Evolutionary conservation across 192 early-diverging fungal species (phyloP), one percentile per base, ranked within the genome.

Genomic region (Backusella sp.): DNA sequence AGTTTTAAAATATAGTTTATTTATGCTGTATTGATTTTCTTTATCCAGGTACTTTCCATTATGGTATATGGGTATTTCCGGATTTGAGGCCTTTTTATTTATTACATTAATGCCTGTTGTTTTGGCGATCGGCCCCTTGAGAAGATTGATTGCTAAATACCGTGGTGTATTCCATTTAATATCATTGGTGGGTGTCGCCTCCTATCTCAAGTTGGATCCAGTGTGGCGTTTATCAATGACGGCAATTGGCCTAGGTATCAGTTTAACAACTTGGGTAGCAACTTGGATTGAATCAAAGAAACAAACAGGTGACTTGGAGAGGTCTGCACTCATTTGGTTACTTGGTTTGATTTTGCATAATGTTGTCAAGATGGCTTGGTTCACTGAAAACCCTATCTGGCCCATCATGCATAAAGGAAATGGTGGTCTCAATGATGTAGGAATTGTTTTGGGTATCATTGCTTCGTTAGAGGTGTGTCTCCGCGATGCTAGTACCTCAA

Each of bases 61-160:
- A 37, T 94, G 92, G 91, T 87, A 93, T 80, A 94, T 94, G 93
- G 93, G 93, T 4, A 87, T 94, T 77, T 93, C 92, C 15, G 93
- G 93, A 68, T 93, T 89, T 75, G 93, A 94, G 76, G 89, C 88
- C 6, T 89, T 89, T 36, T 80, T 94, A 75, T 85, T 94, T 17
- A 84, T 89, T 19, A 91, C 90, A 41, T 66, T 87, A 14, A 77
- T 86, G 9, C 88, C 91, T 1, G 78, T 86, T 21, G 66, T 93
- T 19, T 84, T 93, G 15, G 91, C 88, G 41, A 83, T 92, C 32
- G 79, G 77, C 4, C 77, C 79, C 8, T 73, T 93, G 37, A 87
- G 91, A 23, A 81, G 85, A 17, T 44, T 84, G 1, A 79, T 93
- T 62, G 79, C 83, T 39, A 76, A 77, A 8, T 80, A 90, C 78